Evolutionary conservation across 306 rosid genomes (phyloP), one percentile per base, ranked within the genome.

Genomic region (Quercus engelmannii): DNA sequence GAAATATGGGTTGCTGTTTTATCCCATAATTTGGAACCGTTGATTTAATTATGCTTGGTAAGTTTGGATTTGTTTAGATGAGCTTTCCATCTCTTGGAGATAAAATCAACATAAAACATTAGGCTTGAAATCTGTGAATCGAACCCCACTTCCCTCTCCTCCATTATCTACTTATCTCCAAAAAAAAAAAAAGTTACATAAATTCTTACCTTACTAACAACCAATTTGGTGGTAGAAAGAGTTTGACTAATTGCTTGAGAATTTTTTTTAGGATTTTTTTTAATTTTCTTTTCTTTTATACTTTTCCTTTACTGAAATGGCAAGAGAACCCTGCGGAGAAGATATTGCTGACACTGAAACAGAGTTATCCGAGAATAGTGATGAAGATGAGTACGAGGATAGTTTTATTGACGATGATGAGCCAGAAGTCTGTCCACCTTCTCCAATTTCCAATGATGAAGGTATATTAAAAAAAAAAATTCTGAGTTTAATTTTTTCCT

Each of bases 311-410:
- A 86, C 92, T 33, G 58, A 33, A 76, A 78, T 78, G 74, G 43
- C 79, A 76, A 92, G 97, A 76, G 98, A 94, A 82, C 91, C 98
- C 14, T 90, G 67, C 68, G 98, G 98, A 63, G 97, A 87, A 87
- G 97, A 94, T 83, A 94, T 94, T 71, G 94, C 89, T 1, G 87
- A 92, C 75, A 89, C 97, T 2, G 97, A 94, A 25, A 89, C 93
- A 23, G 91, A 91, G 77, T 70, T 76, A 71, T 91, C 98, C 18
- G 77, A 74, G 80, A 51, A 64, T 67, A 83, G 86, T 73, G 92
- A 90, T 4, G 93, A 92, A 68, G 98, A 91, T 25, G 79, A 83
- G 23, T 94, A 89, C 55, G 98, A 89, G 0, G 93, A 83, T 86
- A 94, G 98, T 82, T 94, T 94, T 82, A 94, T 94, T 61, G 87